Percentiles rank a stretch among this genome's conserved stretches.
Conservation (phyloP, 164 flowering plant genomes). For the Vitis labrusca region DNA sequence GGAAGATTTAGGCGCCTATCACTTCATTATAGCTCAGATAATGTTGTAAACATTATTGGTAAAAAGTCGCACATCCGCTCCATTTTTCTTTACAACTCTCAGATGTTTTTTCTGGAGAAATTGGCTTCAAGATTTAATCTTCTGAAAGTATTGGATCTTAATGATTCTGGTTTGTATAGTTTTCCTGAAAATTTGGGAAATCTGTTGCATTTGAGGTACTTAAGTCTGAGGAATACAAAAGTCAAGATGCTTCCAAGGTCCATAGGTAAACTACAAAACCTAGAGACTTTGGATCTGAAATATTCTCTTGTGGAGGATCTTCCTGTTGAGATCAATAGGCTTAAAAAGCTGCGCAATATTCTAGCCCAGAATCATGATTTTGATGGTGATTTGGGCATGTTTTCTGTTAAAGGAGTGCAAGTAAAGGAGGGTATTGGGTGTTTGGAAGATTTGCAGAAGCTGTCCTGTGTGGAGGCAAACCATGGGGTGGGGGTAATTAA, state of each 20-base stretch:
- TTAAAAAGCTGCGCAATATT: slow-evolving; percentile 14
- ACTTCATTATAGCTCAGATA: slow-evolving; percentile 5
- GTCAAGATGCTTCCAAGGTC: slow-evolving; percentile 27
- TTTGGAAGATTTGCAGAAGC: slow-evolving; percentile 9
- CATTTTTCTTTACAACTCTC: slow-evolving; percentile 6
- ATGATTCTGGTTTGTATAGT: slow-evolving; percentile 11
- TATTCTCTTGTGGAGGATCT: slow-evolving; percentile 12
- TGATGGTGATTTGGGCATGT: too few relatives aligned
- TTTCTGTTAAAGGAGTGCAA: neutral
- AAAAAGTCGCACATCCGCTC: slow-evolving; percentile 12
- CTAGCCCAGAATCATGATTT: too few relatives aligned
- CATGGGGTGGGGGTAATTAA: neutral
- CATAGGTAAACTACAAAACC: slow-evolving; percentile 23
- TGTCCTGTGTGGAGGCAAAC: slow-evolving; percentile 4
- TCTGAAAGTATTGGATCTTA: slow-evolving; percentile 28
- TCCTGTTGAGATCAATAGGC: slow-evolving; percentile 21
- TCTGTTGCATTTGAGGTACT: slow-evolving; percentile 21
- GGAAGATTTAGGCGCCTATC: slow-evolving; percentile 20
- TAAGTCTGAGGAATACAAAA: slow-evolving; percentile 24
- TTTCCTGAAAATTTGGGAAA: slow-evolving; percentile 23
- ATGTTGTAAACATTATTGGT: neutral
- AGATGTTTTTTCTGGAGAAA: neutral
- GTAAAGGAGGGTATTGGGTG: neutral
- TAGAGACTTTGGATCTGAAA: slow-evolving; percentile 34
- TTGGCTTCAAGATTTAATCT: slow-evolving; percentile 16